Evolutionary conservation across 1,284 basidiomycete genomes (phyloP).

Genomic region (Naganishia liquefaciens): DNA sequence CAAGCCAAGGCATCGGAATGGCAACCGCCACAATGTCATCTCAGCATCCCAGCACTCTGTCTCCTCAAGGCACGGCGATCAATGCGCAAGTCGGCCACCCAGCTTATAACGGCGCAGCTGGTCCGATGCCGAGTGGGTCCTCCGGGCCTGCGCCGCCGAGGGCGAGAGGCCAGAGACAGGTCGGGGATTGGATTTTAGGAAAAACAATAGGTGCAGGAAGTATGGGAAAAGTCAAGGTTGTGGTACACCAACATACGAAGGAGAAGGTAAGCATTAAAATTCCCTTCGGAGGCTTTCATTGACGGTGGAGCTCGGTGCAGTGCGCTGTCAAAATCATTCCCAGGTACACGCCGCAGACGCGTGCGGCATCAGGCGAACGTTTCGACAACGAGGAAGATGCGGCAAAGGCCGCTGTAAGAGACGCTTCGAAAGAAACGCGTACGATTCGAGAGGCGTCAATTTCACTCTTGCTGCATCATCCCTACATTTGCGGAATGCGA

Average conservation of each 20-base stretch:
- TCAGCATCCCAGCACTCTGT: not conserved
- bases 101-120: conserved; percentile 3
- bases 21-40: conserved; percentile 8
- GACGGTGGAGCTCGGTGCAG: conserved; percentile 52
- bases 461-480: conserved; percentile 92
- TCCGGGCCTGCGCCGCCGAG: not conserved
- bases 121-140: not conserved
- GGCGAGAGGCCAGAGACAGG: conserved; percentile 51
- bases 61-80: not conserved
- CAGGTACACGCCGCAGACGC: conserved; percentile 61
- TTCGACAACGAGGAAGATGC: conserved; percentile 40
- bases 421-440: conserved; percentile 92
- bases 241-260: conserved; percentile 80
- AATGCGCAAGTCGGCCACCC: not conserved
- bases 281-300: not conserved
- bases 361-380: conserved; percentile 16
- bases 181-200: conserved; percentile 93
- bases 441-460: conserved; percentile 93
- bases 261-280: conserved; percentile 74
- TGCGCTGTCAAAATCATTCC: conserved; percentile 98
- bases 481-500: conserved; percentile 98
- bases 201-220: conserved; percentile 97
- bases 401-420: conserved; percentile 75
- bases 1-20: not conserved
- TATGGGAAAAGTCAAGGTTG: conserved; percentile 99